A percentile compares a stretch with the other conserved stretches of the same genome.
phyloP scores from a whole-genome alignment of 139 green algal species.

The Chlamydomonas asymmetrica region DNA sequence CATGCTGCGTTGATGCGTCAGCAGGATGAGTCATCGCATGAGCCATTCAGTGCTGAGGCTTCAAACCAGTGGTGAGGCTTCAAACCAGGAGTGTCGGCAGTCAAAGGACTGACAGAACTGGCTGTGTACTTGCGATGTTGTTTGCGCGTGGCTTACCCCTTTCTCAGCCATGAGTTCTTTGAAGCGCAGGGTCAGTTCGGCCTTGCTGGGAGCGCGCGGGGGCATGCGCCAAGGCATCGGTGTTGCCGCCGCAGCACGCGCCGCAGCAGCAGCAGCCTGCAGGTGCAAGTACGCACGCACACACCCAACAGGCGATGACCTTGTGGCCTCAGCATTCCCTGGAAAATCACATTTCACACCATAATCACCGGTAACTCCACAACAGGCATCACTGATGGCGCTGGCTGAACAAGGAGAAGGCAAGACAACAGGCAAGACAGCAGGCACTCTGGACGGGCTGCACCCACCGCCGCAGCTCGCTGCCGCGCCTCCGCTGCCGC shows the following conservation, averaged over 20 bases:
- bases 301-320: neutral
- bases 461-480: too few species aligned
- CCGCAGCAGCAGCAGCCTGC: neutral
- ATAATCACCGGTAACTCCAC: too few species aligned
- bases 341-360: too few species aligned
- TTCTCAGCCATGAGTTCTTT: conserved; percentile 68
- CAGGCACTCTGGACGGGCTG: too few species aligned
- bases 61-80: neutral
- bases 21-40: too few species aligned
- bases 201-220: conserved; percentile 8
- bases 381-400: too few species aligned
- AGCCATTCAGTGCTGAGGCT: too few species aligned
- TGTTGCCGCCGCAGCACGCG: neutral
- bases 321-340: neutral
- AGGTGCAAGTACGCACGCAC: neutral
- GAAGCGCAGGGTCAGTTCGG: conserved; percentile 47
- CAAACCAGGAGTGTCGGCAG: neutral
- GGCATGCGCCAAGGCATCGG: neutral
- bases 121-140: conserved; percentile 5
- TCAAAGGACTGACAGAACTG: conserved; percentile 9
- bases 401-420: too few species aligned
- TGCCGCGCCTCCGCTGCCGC: too few species aligned
- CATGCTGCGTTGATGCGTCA: too few species aligned
- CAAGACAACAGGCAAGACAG: too few species aligned
- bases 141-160: conserved; percentile 44